Evolutionary conservation across 495 filamentous ascomycete genomes (phyloP).

Genomic region (Penicillium riverlandense): DNA sequence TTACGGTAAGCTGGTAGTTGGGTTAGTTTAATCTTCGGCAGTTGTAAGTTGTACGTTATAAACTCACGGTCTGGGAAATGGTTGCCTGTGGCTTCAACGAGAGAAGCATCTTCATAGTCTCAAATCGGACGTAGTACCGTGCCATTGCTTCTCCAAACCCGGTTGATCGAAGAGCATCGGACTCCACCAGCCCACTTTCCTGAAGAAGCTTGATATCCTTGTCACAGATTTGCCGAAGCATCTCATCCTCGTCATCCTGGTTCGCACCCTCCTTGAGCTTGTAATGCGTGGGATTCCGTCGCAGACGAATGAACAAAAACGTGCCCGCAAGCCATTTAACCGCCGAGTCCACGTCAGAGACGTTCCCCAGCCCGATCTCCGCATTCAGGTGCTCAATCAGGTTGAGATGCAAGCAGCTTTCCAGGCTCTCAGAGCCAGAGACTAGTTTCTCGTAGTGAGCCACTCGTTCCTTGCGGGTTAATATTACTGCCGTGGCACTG

Average conservation of each 20-base stretch:
- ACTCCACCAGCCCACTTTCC: conserved; percentile 50
- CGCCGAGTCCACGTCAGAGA: conserved; percentile 62
- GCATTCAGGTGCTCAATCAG: conserved; percentile 92
- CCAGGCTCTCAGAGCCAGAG: conserved; percentile 72
- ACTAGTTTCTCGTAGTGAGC: conserved; percentile 75
- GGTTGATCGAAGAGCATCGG: conserved; percentile 53
- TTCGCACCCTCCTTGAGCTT: conserved; percentile 55
- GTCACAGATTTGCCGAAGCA: conserved; percentile 73
- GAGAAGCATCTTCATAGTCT: conserved; percentile 77
- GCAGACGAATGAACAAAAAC: conserved; percentile 78
- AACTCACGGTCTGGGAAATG: conserved; percentile 65
- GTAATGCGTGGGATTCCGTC: conserved; percentile 75
- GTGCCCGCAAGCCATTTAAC: conserved; percentile 80
- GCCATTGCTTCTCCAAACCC: conserved; percentile 88
- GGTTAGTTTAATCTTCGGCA: conserved; percentile 20
- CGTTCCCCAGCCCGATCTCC: conserved; percentile 80
- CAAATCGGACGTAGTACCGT: conserved; percentile 82
- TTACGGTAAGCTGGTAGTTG: conserved; percentile 46
- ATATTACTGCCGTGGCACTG: conserved; percentile 76
- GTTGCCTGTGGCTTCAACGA: conserved; percentile 51
- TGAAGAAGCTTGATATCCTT: conserved; percentile 68
- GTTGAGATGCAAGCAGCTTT: conserved; percentile 82
- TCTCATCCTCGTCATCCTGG: conserved; percentile 52
- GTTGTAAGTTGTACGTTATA: no score
- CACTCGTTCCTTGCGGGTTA: conserved; percentile 66